Evolutionary conservation across 345 rosid genomes (phyloP), one percentile per base, ranked within the genome.

Genomic region (Arabidopsis suecica): DNA sequence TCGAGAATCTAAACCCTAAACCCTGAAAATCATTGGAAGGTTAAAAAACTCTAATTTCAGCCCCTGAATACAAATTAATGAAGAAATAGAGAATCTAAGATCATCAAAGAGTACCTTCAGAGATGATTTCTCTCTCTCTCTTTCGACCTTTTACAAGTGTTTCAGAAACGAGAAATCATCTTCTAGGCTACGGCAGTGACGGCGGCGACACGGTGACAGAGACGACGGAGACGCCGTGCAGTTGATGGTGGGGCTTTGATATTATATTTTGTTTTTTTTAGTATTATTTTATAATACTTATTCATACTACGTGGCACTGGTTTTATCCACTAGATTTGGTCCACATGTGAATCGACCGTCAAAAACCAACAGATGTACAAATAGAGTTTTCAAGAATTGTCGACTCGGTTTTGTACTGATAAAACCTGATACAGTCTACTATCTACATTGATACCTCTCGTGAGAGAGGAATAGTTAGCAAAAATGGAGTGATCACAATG

Each of bases 381-480:
- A 28, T 4, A 28, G 4, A 28, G 32, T 28, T 28, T 44, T 16
- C 10, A 6, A 47, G 22, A 6, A 14, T 13, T 14, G 48, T 3
- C 2, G 48, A 14, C 16, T 5, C 7, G 13, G 48, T 41, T 13
- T 41, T 49, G 51, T 54, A 28, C 11, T 45, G 33, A 58, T 23
- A 34, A 59, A 9, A 22, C 14, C 22, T 48, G 37, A 48, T 60
- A 37, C 59, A 33, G 13, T 61, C 37, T 4, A 51, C 61, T 71
- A 71, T 49, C 75, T 61, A 61, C 68, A 61, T 30, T 30, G 9
- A 20, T 47, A 33, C 57, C 63, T 69, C 65, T 69, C 6, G 36
- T 9, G 47, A 33, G 36, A 45, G 57, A 33, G 36, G 14, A 58
- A 16, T 22, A 7, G 61, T 71, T 53, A 14, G 9, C 38, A 55